phyloP scores from a whole-genome alignment of 805 yeast species.

The Metschnikowia proteae region DNA sequence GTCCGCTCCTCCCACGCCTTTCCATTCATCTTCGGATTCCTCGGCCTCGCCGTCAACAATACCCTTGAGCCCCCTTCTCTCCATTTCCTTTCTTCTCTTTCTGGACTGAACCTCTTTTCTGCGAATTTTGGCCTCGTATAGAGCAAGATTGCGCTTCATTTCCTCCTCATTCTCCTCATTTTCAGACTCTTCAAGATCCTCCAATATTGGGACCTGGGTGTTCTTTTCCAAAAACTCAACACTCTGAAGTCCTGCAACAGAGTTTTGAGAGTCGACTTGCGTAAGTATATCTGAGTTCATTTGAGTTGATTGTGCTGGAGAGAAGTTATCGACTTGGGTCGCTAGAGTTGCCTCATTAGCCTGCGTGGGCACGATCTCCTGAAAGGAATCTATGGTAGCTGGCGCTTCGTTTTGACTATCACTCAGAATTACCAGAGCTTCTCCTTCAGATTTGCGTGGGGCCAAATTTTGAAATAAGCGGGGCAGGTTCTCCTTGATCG shows the following conservation, averaged over 20 bases:
- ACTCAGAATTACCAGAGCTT: slow-evolving; percentile 1
- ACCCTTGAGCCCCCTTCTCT: slow-evolving; percentile 51
- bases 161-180: slow-evolving; percentile 24
- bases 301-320: slow-evolving; percentile 7
- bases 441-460: slow-evolving; percentile 17
- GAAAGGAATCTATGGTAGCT: slow-evolving; percentile 15
- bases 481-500: slow-evolving; percentile 3
- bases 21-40: slow-evolving; percentile 88
- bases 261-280: not conserved
- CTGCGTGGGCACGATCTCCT: slow-evolving; percentile 18
- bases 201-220: not conserved
- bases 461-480: slow-evolving; percentile 28
- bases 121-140: slow-evolving; percentile 37
- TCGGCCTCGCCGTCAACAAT: slow-evolving; percentile 80
- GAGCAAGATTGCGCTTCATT: slow-evolving; percentile 30
- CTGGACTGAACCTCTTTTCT: slow-evolving; percentile 32
- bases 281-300: slow-evolving; percentile 6
- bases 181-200: not conserved
- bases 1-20: slow-evolving; percentile 73
- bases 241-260: not conserved
- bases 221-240: slow-evolving; percentile 1
- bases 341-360: slow-evolving; percentile 9
- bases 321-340: slow-evolving; percentile 18
- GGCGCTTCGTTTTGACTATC: not conserved
- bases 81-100: slow-evolving; percentile 48